phyloP scores from a whole-genome alignment of 129 eudicot species.

The sunflower (Helianthus annuus) region HanXRQr2.0-SUNRISE NC_035446.2:127374403-127374902 shows the following conservation, averaged over 20 bases:
- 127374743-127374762: constrained; percentile 86
- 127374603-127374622: constrained; percentile 58
- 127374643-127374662: neutral
- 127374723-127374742: constrained; percentile 75
- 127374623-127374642: constrained; percentile 38
- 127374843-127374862: constrained; percentile 42
- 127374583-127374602: constrained; percentile 77
- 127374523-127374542: constrained; percentile 87
- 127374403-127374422: constrained; percentile 28
- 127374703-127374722: constrained; percentile 82
- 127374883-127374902: neutral
- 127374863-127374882: constrained; percentile 41
- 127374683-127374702: neutral
- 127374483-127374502: neutral
- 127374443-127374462: neutral
- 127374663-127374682: neutral
- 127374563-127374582: constrained; percentile 61
- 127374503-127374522: constrained; percentile 39
- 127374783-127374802: constrained; percentile 51
- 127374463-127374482: neutral
- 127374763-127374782: constrained; percentile 40
- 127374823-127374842: constrained; percentile 31
- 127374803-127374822: constrained; percentile 72
- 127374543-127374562: constrained; percentile 79
- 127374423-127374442: neutral